These are phyloP conservation scores for Theobroma cacao DNA, from an alignment of 345 rosid species.

Conservation along the genomic window DNA sequence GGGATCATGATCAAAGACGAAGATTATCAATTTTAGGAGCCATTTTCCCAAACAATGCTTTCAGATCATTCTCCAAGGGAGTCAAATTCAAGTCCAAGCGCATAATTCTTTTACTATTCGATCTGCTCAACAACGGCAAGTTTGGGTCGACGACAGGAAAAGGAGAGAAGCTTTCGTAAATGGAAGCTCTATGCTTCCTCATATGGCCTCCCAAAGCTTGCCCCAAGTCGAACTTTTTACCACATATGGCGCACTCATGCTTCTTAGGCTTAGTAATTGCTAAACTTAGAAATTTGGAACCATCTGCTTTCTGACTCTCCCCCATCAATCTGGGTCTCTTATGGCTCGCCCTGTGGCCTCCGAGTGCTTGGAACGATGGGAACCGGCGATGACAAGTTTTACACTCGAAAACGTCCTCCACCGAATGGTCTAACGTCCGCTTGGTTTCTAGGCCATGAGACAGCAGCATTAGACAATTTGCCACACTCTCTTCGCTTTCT, in stretches of 20 bases:
- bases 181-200: constrained; percentile 55
- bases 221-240: constrained; percentile 52
- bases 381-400: constrained; percentile 61
- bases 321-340: constrained; percentile 40
- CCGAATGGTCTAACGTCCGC: neutral
- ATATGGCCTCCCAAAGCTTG: constrained; percentile 84
- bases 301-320: neutral
- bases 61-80: constrained; percentile 77
- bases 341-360: constrained; percentile 78
- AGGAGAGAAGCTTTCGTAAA: constrained; percentile 11
- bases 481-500: constrained; percentile 36
- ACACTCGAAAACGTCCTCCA: constrained; percentile 44
- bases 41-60: constrained; percentile 47
- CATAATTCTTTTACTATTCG: constrained; percentile 49
- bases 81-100: constrained; percentile 67
- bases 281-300: neutral
- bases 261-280: constrained; percentile 20
- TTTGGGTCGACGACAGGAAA: constrained; percentile 17
- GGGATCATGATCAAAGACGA: constrained; percentile 26
- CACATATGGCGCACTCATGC: constrained; percentile 60
- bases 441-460: constrained; percentile 29
- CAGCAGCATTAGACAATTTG: constrained; percentile 36
- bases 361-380: constrained; percentile 75
- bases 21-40: constrained; percentile 46
- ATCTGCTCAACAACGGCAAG: constrained; percentile 47